Conservation (phyloP, 2,329 filamentous ascomycete genomes). For the Penicillium polonicum region DNA sequence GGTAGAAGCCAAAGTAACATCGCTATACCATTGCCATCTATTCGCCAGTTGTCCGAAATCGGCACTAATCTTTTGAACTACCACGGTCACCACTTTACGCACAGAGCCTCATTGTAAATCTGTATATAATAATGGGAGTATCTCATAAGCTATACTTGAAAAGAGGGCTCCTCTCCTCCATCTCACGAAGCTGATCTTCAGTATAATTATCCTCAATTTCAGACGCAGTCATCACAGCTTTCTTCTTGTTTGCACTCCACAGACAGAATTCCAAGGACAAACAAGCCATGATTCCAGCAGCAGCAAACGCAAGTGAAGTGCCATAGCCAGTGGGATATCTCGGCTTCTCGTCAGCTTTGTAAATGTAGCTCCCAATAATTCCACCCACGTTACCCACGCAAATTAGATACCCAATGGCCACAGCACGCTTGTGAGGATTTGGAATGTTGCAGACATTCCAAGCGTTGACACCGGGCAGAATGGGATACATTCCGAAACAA, state of each 20-base stretch:
- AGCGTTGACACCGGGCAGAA: constrained; percentile 43
- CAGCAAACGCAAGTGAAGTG: constrained; percentile 30
- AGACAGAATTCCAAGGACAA: constrained; percentile 7
- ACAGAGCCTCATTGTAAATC: too few species aligned
- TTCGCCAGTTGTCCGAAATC: too few species aligned
- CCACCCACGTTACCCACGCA: constrained; percentile 44
- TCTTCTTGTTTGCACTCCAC: constrained; percentile 9
- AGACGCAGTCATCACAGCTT: neutral
- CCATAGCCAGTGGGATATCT: constrained; percentile 38
- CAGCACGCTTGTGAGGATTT: constrained; percentile 41
- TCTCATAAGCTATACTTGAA: constrained; percentile 11
- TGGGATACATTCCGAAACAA: constrained; percentile 46
- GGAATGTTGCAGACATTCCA: constrained; percentile 46
- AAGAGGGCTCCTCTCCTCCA: constrained; percentile 11
- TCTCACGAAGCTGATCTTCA: neutral
- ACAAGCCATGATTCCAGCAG: constrained; percentile 22
- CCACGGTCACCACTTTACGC: too few species aligned
- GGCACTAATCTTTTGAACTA: too few species aligned
- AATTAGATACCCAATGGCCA: constrained; percentile 45
- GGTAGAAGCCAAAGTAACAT: too few species aligned
- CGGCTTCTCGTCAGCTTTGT: constrained; percentile 31
- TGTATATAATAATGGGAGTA: neutral
- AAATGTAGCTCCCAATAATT: constrained; percentile 39
- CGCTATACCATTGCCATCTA: too few species aligned
- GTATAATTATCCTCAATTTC: constrained; percentile 10